A percentile compares a stretch with the other conserved stretches of the same genome.
phyloP scores from a whole-genome alignment of 192 early-diverging fungal species.

The Globomyces pollinis-pini region DNA sequence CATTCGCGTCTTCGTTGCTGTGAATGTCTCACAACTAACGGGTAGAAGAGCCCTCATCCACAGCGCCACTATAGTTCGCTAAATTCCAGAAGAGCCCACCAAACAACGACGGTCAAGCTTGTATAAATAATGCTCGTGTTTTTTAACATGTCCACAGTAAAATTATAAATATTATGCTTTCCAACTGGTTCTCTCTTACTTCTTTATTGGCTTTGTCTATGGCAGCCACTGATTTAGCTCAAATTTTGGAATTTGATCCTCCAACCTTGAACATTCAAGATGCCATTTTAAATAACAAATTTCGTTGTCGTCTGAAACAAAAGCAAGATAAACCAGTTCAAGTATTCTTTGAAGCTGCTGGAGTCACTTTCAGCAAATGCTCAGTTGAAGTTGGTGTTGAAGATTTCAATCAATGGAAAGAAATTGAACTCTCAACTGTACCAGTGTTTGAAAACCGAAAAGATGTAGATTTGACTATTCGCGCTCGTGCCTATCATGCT shows the following conservation, averaged over 20 bases:
- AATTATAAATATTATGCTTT: too few species aligned
- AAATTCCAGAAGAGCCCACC: too few species aligned
- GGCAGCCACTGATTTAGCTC: neutral
- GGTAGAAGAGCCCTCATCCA: too few species aligned
- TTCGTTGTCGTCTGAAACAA: neutral
- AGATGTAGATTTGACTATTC: neutral
- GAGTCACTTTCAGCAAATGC: neutral
- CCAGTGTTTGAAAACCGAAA: neutral
- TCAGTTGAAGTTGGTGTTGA: neutral
- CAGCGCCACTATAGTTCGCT: too few species aligned
- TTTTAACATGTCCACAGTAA: too few species aligned
- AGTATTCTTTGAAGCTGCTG: slow-evolving; percentile 1
- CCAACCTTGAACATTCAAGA: neutral
- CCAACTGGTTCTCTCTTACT: too few species aligned
- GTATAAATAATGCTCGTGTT: too few species aligned
- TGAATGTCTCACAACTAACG: too few species aligned
- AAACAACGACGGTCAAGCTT: too few species aligned
- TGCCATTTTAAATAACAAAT: neutral
- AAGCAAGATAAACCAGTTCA: neutral
- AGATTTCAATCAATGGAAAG: neutral
- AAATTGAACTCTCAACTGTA: neutral
- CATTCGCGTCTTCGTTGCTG: too few species aligned
- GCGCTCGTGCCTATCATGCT: neutral
- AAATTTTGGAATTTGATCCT: neutral
- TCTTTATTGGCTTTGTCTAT: neutral